Base-by-base conservation (phyloP, 2,329 filamentous ascomycete species). In the Chrysoporthe austroafricana region DNA sequence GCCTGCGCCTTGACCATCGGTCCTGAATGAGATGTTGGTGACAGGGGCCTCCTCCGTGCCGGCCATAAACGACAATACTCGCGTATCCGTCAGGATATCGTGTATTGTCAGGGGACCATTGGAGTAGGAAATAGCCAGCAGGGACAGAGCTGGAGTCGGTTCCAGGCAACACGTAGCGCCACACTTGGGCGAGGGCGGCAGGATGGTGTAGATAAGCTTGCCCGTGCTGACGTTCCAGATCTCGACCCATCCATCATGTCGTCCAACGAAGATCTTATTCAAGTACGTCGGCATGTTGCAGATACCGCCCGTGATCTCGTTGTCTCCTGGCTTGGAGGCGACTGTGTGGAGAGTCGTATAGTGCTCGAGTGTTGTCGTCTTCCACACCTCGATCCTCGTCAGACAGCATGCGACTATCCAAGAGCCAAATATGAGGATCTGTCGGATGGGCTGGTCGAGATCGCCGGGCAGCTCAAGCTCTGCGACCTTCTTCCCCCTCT, bases 201-300 rank as follows among this genome's bases (percentile, higher is more conserved):
- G 82, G 63, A 99, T 90, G 1, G 94, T 96, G 78, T 97, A 96
- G 39, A 99, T 88, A 64, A 97, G 84, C 78, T 96, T 97, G 60
- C 88, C 94, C 3, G 93, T 97, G 76, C 91, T 96, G 69, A 99
- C 83, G 76, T 99, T 99, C 95, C 96, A 99, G 62, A 99, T 97
- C 76, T 99, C 96, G 9, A 97, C 90, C 78, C 90, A 91, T 7
- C 96, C 96, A 77, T 99, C 94, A 71, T 87, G 87, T 73, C 93
- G 90, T 11, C 93, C 96, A 2, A 93, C 91, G 72, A 98, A 93
- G 57, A 99, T 87, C 79, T 99, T 99, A 84, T 99, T 99, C 69
- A 99, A 80, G 78, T 94, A 97, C 0, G 96, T 98, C 1, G 95
- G 94, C 90, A 98, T 93, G 74, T 88, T 96, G 76, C 89, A 91